phyloP scores from a whole-genome alignment of 179 eudicot species.

The Actinidia polygama region DNA sequence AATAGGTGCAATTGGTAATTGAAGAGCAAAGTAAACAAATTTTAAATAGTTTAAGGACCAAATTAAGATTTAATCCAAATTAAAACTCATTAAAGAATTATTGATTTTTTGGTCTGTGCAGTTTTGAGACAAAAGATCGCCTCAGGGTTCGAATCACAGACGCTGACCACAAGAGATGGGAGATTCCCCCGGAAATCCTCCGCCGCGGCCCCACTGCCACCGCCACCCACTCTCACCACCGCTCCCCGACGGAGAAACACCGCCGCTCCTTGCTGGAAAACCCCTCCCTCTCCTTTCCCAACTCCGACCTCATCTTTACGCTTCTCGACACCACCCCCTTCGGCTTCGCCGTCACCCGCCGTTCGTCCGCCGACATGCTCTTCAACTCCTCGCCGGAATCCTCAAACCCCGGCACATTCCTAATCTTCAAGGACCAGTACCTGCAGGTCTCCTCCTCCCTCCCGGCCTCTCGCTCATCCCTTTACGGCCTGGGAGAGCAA shows the following conservation, averaged over 20 bases:
- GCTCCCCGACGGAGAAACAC: conserved; percentile 10
- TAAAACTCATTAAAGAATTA: neutral
- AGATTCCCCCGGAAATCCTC: conserved; percentile 52
- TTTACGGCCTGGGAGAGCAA: conserved; percentile 89
- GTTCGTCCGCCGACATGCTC: conserved; percentile 54
- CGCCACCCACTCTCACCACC: conserved; percentile 18
- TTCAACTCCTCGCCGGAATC: conserved; percentile 45
- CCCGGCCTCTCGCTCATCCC: conserved; percentile 48
- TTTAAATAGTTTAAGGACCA: too few relatives aligned
- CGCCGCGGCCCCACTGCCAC: conserved; percentile 29
- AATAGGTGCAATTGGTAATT: too few relatives aligned
- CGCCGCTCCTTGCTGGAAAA: neutral
- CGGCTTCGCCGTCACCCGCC: conserved; percentile 62
- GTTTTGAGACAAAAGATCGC: conserved; percentile 58
- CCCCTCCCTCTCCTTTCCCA: conserved; percentile 25
- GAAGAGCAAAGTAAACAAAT: too few relatives aligned
- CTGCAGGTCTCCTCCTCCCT: conserved; percentile 64
- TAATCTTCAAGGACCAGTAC: conserved; percentile 75
- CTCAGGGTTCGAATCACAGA: conserved; percentile 63
- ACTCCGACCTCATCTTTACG: conserved; percentile 50
- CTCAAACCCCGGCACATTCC: conserved; percentile 29
- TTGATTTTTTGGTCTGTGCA: conserved; percentile 17
- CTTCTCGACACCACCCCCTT: conserved; percentile 68
- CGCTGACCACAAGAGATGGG: conserved; percentile 58
- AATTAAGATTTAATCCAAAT: too few relatives aligned